phyloP scores from a whole-genome alignment of 2,329 filamentous ascomycete genomes.

The Coniochaeta sp. region DNA sequence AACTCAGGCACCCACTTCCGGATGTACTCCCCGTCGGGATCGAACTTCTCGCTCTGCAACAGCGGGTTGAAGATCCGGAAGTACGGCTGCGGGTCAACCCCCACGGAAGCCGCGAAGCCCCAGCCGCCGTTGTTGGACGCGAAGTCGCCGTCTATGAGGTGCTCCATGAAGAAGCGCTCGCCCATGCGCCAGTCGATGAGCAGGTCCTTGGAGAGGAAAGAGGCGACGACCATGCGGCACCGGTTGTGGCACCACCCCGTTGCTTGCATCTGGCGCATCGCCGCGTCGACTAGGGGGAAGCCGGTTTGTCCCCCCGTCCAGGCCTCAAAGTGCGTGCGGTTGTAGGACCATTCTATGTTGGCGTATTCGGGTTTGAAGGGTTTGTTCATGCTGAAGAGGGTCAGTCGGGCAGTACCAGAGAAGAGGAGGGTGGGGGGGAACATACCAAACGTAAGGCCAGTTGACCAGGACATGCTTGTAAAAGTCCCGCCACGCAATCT shows the following conservation, averaged over 20 bases:
- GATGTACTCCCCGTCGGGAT: constrained; percentile 72
- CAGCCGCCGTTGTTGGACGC: constrained; percentile 66
- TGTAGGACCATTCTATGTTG: constrained; percentile 76
- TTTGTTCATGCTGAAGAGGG: constrained; percentile 44
- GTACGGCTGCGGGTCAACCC: constrained; percentile 56
- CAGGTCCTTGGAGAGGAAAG: constrained; percentile 73
- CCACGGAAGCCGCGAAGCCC: constrained; percentile 38
- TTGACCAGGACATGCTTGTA: constrained; percentile 79
- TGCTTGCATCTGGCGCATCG: constrained; percentile 68
- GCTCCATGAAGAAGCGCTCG: constrained; percentile 76
- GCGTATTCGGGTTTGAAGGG: constrained; percentile 75
- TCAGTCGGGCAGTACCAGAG: not conserved
- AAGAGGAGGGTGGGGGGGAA: not conserved
- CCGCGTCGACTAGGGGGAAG: constrained; percentile 78
- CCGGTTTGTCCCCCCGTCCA: constrained; percentile 74
- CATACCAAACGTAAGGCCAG: constrained; percentile 72
- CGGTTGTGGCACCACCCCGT: constrained; percentile 80
- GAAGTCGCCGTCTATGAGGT: constrained; percentile 73
- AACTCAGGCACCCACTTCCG: constrained; percentile 77
- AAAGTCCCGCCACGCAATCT: constrained; percentile 82
- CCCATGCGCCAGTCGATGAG: constrained; percentile 79
- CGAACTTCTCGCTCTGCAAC: constrained; percentile 81
- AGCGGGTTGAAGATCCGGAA: constrained; percentile 87
- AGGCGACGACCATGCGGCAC: constrained; percentile 76
- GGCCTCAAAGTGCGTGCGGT: constrained; percentile 58